Evolutionary conservation across 164 flowering plant genomes (phyloP), one percentile per base, ranked within the genome.

Genomic region (Magnolia sinica): DNA sequence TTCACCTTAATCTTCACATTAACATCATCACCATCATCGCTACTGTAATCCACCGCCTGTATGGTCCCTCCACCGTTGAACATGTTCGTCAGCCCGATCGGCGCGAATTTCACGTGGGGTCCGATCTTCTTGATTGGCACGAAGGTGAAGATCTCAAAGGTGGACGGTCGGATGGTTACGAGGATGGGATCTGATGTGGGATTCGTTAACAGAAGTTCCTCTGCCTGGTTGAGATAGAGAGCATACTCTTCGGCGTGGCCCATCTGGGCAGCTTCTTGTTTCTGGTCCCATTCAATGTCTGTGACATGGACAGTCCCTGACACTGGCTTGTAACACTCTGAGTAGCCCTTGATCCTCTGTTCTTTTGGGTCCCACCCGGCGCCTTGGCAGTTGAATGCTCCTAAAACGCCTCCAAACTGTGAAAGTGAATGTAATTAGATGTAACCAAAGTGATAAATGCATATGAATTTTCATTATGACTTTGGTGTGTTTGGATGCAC

Each of bases 371-470:
- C 91, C 97, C 97, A 92, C 0, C 97, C 95, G 2, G 92, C 97
- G 71, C 98, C 97, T 86, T 94, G 98, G 81, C 97, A 91, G 84
- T 94, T 94, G 83, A 92, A 94, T 37, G 95, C 95, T 68, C 96
- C 96, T n/a, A 94, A 74, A 5, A 92, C 95, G 1, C 97, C 98
- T 74, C 95, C 95, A 83, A 79, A 92, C 98, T 92, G 83, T 27
- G 50, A 29, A 76, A 19, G 13, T 5, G 63, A 18, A 50, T 8
- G 2, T 20, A 64, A 24, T 63, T 64, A 58, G 24, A 22, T 64
- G 45, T 37, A 14, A 11, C 58, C 69, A 66, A 24, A 11, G 2
- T 11, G 61, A 55, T 16, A 11, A 55, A 8, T 55, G 9, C 59
- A 55, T 55, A 55, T 16, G 59, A 55, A 9, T 10, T 55, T 55